Conservation (phyloP, 345 rosid species). For the Salix exigua region DNA sequence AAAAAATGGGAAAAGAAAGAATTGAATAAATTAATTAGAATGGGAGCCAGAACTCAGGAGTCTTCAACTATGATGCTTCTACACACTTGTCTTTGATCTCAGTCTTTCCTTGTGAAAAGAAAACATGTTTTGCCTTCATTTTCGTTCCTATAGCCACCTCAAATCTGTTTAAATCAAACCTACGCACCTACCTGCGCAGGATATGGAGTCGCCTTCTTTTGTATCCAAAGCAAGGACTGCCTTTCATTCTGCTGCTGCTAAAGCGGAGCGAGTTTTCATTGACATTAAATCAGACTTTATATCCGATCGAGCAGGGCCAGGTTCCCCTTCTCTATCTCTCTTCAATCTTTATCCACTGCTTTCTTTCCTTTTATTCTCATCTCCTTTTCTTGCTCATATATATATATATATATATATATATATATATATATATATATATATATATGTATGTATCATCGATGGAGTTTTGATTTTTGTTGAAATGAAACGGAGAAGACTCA, state of each 20-base stretch:
- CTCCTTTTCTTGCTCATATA: background rate
- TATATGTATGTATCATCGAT: too few species aligned
- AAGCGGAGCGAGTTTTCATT: constrained; percentile 92
- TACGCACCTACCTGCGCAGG: constrained; percentile 40
- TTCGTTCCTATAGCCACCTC: background rate
- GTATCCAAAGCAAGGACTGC: constrained; percentile 88
- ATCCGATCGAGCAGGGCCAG: constrained; percentile 61
- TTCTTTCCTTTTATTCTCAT: constrained; percentile 6
- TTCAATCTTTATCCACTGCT: background rate
- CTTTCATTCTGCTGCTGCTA: constrained; percentile 91
- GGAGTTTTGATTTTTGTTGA: background rate
- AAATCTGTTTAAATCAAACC: constrained; percentile 13
- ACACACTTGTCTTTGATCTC: background rate
- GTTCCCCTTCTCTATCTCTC: background rate
- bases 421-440: too few species aligned
- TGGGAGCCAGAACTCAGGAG: too few species aligned
- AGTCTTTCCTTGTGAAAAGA: background rate
- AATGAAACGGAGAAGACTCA: constrained; percentile 41
- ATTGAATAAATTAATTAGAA: background rate
- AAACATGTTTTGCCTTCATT: constrained; percentile 2
- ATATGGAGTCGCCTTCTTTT: constrained; percentile 69
- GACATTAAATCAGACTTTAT: constrained; percentile 53
- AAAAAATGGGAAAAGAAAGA: background rate
- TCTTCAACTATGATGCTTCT: too few species aligned
- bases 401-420: background rate